Percentiles rank a stretch among this genome's conserved stretches.
phyloP scores from a whole-genome alignment of 2,329 filamentous ascomycete species.

The Graphiopsis chlorocephala region DNA sequence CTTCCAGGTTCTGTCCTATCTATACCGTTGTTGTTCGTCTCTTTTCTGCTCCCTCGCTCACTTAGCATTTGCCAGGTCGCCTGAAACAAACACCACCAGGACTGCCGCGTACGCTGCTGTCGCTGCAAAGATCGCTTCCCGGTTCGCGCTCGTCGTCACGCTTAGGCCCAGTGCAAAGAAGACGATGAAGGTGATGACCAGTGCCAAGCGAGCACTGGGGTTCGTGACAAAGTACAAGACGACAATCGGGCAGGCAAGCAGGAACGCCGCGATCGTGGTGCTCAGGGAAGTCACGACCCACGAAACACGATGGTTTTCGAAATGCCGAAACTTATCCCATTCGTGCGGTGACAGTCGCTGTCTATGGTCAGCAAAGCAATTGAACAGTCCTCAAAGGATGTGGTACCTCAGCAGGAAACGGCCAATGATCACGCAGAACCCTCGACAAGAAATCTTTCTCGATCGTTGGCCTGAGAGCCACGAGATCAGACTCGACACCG shows the following conservation, averaged over 20 bases:
- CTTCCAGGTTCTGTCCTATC: too few species aligned
- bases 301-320: not conserved
- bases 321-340: not conserved
- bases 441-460: conserved; percentile 11
- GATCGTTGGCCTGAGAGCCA: conserved; percentile 1
- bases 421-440: conserved; percentile 15
- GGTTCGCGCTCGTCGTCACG: conserved; percentile 15
- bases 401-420: not conserved
- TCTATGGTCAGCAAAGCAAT: not conserved
- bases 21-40: too few species aligned
- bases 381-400: too few species aligned
- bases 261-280: conserved; percentile 5
- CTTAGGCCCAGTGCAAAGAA: conserved; percentile 16
- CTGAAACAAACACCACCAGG: conserved; percentile 19
- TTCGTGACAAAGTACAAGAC: conserved; percentile 15
- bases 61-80: not conserved
- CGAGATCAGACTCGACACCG: not conserved
- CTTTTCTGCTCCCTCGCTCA: not conserved
- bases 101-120: conserved; percentile 20
- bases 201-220: conserved; percentile 2
- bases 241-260: conserved; percentile 17
- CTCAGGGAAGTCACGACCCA: conserved; percentile 12
- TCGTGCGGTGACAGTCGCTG: not conserved
- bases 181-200: conserved; percentile 17
- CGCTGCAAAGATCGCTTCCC: conserved; percentile 19